Conservation (phyloP, 202 grass and related monocot species). For the Saccharum hybrid region DNA sequence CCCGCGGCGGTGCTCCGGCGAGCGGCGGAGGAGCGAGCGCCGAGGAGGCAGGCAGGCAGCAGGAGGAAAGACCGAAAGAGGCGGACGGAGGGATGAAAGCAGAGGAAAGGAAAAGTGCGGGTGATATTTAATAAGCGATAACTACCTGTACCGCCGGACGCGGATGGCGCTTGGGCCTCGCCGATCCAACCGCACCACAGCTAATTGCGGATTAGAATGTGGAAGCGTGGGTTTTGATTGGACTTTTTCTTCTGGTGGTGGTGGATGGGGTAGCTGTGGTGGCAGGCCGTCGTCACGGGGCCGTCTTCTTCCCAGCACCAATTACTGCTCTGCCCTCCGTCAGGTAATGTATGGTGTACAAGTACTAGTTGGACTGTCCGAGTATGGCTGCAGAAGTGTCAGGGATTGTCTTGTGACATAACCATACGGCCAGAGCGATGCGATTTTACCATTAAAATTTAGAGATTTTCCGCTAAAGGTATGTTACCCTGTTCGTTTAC, state of each 20-base stretch:
- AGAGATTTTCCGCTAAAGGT: too few relatives aligned
- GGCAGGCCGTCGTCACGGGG: slow-evolving; percentile 32
- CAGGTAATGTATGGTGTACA: not conserved
- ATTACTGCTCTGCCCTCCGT: slow-evolving; percentile 30
- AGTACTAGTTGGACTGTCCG: slow-evolving; percentile 3
- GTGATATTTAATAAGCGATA: slow-evolving; percentile 61
- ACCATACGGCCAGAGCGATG: too few relatives aligned
- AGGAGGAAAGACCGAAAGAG: not conserved
- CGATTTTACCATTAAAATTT: too few relatives aligned
- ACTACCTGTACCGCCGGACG: slow-evolving; percentile 24
- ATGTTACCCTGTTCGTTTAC: too few relatives aligned
- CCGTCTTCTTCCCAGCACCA: slow-evolving; percentile 1
- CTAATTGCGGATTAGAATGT: slow-evolving; percentile 20
- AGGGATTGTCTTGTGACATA: too few relatives aligned
- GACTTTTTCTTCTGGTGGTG: not conserved
- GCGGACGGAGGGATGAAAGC: not conserved
- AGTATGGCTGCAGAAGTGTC: too few relatives aligned
- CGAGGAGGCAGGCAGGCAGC: not conserved
- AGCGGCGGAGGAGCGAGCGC: slow-evolving; percentile 21
- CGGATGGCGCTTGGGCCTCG: slow-evolving; percentile 9
- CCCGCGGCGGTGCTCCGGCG: slow-evolving; percentile 38
- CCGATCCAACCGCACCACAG: slow-evolving; percentile 20
- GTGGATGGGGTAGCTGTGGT: slow-evolving; percentile 43
- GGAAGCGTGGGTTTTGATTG: slow-evolving; percentile 19
- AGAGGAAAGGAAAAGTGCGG: slow-evolving; percentile 52